Conservation (phyloP, 495 filamentous ascomycete species). For the Staphylotrichum tortipilum region DNA sequence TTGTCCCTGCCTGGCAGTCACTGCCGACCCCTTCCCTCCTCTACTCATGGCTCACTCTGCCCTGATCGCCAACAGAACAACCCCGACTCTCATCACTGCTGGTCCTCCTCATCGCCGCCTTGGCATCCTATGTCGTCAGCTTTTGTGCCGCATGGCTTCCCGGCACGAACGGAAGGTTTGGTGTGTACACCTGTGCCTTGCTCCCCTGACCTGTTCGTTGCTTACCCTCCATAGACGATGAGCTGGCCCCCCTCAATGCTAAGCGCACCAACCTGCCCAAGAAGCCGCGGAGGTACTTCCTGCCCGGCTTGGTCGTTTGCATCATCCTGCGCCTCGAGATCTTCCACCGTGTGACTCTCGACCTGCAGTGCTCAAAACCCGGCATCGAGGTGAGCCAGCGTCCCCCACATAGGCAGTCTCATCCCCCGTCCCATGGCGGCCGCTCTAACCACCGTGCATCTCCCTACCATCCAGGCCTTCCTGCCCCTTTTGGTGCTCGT, state of each 20-base stretch:
- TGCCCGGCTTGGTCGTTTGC: conserved; percentile 31
- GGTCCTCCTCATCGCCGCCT: conserved; percentile 27
- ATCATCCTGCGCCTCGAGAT: conserved; percentile 36
- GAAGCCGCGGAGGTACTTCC: conserved; percentile 34
- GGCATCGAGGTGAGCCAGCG: conserved; percentile 33
- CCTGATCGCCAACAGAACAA: conserved; percentile 28
- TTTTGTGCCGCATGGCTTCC: conserved; percentile 38
- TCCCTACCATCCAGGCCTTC: conserved; percentile 30
- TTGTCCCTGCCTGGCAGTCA: too few relatives aligned
- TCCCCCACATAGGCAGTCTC: background rate
- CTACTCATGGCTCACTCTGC: background rate
- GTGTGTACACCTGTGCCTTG: conserved; percentile 12
- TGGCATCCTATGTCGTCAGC: conserved; percentile 30
- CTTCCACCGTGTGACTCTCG: conserved; percentile 27
- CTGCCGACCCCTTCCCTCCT: too few relatives aligned
- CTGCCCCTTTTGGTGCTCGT: conserved; percentile 29
- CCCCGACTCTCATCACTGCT: conserved; percentile 35
- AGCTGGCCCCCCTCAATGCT: conserved; percentile 21
- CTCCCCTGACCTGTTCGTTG: background rate
- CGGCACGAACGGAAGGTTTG: conserved; percentile 38
- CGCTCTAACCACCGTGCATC: background rate
- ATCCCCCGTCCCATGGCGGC: too few relatives aligned
- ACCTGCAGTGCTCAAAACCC: conserved; percentile 34
- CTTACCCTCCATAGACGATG: conserved; percentile 26
- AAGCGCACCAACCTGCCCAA: conserved; percentile 29